phyloP scores from a whole-genome alignment of 2,329 filamentous ascomycete genomes.

The Calonectria henricotiae region DNA sequence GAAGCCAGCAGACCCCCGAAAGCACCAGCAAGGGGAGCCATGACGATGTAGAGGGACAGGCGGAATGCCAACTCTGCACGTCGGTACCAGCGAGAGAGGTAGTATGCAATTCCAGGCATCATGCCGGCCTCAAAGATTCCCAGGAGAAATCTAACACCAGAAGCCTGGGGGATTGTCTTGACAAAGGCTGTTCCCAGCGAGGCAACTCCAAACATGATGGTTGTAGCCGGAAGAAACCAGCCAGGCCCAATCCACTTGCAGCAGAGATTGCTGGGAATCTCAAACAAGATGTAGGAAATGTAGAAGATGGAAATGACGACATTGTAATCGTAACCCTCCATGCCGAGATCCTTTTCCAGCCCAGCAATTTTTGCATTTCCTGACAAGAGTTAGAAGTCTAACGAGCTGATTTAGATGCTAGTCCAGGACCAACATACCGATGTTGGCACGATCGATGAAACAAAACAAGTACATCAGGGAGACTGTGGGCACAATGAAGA shows the following conservation, averaged over 20 bases:
- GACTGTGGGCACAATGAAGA: constrained; percentile 76
- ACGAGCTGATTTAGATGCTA: background rate
- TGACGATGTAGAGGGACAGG: constrained; percentile 76
- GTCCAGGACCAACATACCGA: constrained; percentile 63
- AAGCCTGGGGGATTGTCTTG: constrained; percentile 63
- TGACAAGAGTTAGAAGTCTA: background rate
- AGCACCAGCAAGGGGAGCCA: constrained; percentile 76
- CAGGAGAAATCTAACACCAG: constrained; percentile 73
- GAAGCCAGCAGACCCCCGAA: constrained; percentile 77
- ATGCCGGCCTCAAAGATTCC: constrained; percentile 77
- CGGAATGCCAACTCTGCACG: constrained; percentile 75
- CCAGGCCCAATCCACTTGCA: constrained; percentile 32
- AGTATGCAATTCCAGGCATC: constrained; percentile 77
- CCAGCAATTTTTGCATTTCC: constrained; percentile 74
- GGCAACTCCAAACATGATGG: constrained; percentile 64
- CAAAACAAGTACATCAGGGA: constrained; percentile 70
- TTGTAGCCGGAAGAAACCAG: constrained; percentile 28
- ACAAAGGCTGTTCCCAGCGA: constrained; percentile 75
- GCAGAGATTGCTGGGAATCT: constrained; percentile 23
- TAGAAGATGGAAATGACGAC: constrained; percentile 38
- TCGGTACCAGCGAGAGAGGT: constrained; percentile 76
- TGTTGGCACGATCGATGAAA: constrained; percentile 79
- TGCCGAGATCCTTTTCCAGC: constrained; percentile 69
- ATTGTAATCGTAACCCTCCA: constrained; percentile 73
- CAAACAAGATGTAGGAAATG: constrained; percentile 74